Evolutionary conservation across 176 grass and related monocot species (phyloP), one percentile per base, ranked within the genome.

Genomic region (Typha latifolia): DNA sequence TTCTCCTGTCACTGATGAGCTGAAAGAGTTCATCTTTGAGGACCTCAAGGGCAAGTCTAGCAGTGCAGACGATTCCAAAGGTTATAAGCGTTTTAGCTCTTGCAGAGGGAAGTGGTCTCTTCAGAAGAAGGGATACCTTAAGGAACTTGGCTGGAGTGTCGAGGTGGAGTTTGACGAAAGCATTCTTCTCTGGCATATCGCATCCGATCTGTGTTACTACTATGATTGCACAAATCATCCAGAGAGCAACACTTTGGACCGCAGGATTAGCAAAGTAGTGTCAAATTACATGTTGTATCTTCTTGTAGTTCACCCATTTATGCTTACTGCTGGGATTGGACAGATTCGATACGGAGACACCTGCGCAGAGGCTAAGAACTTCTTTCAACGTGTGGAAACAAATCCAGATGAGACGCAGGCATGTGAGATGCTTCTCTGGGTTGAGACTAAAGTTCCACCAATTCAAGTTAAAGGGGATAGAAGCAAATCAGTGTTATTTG

Each of bases 161-260:
- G 61, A 74, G 15, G 59, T 14, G 2, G 59, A 74, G 43, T 74
- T 74, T 2, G 72, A 74, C 16, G 32, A 74, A 0, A 74, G 71
- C n/a, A 63, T 74, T 15, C 71, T 63, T 32, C 59, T 64, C 59
- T 74, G 71, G 57, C 75, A 87, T 75, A 74, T 79, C 2, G 67
- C 80, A 62, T 83, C 80, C 0, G 80, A 87, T 49, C 84, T 87
- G 48, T 79, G 79, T 62, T 72, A 74, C 67, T 32, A 72, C 63
- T 61, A 73, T 14, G 11, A 52, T 31, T 20, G 4, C 15, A 14
- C 16, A 26, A 26, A 19, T 2, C 47, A 71, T 32, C 19, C 37
- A 2, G 14, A 12, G 12, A 51, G 49, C 49, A 10, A 12, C 49
- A 13, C 49, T 12, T 15, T 13, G 13, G 12, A 3, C 4, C 10